Conservation (phyloP, 1,284 basidiomycete species). For the Austroboletus novae-zelandiae region DNA sequence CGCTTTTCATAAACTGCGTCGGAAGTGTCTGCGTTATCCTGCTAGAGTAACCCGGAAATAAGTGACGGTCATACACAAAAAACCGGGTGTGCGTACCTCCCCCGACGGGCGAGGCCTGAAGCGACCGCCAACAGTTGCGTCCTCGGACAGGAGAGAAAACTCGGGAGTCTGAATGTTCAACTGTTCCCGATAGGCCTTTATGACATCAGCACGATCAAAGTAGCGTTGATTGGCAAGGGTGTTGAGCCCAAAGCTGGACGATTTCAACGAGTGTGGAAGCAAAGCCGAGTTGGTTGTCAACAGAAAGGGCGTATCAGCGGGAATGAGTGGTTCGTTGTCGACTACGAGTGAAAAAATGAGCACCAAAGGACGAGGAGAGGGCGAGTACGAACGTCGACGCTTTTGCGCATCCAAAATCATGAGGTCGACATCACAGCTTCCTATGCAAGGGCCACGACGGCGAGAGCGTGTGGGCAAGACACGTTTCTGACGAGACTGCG, state of each 20-base stretch:
- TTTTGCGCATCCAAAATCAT: constrained; percentile 83
- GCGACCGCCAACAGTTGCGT: constrained; percentile 59
- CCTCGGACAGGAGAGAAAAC: constrained; percentile 55
- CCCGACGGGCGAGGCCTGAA: constrained; percentile 65
- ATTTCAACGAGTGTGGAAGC: constrained; percentile 34
- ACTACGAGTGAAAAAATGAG: constrained; percentile 44
- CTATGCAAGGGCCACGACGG: constrained; percentile 74
- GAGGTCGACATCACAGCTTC: constrained; percentile 72
- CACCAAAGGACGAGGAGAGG: constrained; percentile 9
- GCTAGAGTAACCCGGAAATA: constrained; percentile 12
- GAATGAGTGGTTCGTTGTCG: constrained; percentile 69
- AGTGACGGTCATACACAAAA: constrained; percentile 10
- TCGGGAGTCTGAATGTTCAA: constrained; percentile 71
- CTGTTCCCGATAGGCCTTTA: constrained; percentile 66
- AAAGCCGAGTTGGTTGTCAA: constrained; percentile 66
- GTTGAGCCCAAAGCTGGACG: constrained; percentile 48
- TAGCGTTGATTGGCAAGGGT: constrained; percentile 63
- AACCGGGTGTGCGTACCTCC: constrained; percentile 51
- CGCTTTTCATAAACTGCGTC: constrained; percentile 84
- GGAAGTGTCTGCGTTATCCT: constrained; percentile 66
- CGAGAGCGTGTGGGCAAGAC: constrained; percentile 77
- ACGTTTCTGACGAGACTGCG: constrained; percentile 56
- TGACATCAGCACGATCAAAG: constrained; percentile 74
- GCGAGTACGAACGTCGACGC: constrained; percentile 63
- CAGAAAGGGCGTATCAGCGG: constrained; percentile 59